These are phyloP conservation scores for Colletotrichum sidae DNA, from an alignment of 2,329 filamentous ascomycete genomes.

Conservation along the genomic window DNA sequence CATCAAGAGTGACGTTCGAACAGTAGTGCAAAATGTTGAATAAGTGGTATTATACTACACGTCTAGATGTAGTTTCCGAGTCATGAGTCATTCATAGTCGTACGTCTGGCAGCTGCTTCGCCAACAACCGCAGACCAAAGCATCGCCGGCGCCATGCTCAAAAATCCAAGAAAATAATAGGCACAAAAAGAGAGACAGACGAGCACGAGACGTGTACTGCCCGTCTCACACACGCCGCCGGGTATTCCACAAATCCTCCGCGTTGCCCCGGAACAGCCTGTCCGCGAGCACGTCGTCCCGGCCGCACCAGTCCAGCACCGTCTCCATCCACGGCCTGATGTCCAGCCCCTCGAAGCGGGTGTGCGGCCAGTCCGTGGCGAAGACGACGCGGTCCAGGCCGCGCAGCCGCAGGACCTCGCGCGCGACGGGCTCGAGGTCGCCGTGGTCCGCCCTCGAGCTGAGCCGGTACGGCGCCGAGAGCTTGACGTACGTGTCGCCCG, in stretches of 20 bases:
- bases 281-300: constrained; percentile 56
- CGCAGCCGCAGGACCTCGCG: constrained; percentile 60
- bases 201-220: not conserved
- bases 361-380: constrained; percentile 74
- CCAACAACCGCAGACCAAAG: not conserved
- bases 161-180: not conserved
- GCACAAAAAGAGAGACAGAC: not conserved
- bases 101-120: not conserved
- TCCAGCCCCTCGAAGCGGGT: constrained; percentile 70
- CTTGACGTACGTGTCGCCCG: constrained; percentile 66
- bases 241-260: constrained; percentile 59
- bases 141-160: constrained; percentile 20
- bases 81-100: constrained; percentile 26
- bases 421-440: constrained; percentile 60
- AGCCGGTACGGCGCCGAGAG: constrained; percentile 70
- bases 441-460: constrained; percentile 55
- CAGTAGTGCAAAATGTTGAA: too few species aligned
- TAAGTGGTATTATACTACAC: too few species aligned
- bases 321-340: constrained; percentile 65
- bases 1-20: too few species aligned
- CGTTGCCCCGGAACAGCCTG: constrained; percentile 66
- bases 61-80: too few species aligned
- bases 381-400: constrained; percentile 59
- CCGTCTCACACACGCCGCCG: constrained; percentile 6
- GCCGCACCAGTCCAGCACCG: constrained; percentile 64